A percentile compares a stretch with the other conserved stretches of the same genome.
These are phyloP conservation scores for Pseudogymnoascus sp. DNA, from an alignment of 2,329 filamentous ascomycete species.

Conservation along the genomic window DNA sequence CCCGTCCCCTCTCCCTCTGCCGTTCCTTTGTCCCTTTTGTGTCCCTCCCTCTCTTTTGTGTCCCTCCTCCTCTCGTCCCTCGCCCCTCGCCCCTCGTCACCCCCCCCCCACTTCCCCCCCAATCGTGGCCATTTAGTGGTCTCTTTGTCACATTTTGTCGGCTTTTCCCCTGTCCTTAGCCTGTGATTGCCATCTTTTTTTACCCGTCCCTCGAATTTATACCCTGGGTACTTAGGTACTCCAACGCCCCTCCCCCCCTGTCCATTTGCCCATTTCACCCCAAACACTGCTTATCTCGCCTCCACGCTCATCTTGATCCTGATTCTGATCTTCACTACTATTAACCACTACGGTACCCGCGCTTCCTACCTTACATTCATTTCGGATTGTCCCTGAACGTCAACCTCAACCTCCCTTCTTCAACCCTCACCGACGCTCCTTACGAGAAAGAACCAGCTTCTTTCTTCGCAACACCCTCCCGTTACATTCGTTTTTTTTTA, in stretches of 20 bases:
- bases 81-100: too few species aligned
- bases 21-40: not conserved
- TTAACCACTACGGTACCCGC: not conserved
- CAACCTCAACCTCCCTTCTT: not conserved
- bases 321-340: not conserved
- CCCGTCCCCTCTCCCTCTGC: not conserved
- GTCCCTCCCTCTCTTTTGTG: not conserved
- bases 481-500: not conserved
- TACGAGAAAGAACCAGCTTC: not conserved
- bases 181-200: not conserved
- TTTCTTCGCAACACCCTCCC: not conserved
- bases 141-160: not conserved
- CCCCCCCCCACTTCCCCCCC: not conserved
- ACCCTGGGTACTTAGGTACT: not conserved
- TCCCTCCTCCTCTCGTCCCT: not conserved
- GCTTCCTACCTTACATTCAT: not conserved
- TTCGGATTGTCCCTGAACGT: not conserved
- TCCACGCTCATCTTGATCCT: conserved; percentile 1
- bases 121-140: not conserved
- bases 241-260: not conserved
- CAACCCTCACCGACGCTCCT: not conserved
- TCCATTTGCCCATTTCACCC: not conserved
- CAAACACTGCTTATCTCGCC: not conserved
- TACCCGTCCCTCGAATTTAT: not conserved
- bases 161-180: not conserved